Base-by-base conservation (phyloP, 1,284 basidiomycete species). In the Cryptococcus sp. region DNA sequence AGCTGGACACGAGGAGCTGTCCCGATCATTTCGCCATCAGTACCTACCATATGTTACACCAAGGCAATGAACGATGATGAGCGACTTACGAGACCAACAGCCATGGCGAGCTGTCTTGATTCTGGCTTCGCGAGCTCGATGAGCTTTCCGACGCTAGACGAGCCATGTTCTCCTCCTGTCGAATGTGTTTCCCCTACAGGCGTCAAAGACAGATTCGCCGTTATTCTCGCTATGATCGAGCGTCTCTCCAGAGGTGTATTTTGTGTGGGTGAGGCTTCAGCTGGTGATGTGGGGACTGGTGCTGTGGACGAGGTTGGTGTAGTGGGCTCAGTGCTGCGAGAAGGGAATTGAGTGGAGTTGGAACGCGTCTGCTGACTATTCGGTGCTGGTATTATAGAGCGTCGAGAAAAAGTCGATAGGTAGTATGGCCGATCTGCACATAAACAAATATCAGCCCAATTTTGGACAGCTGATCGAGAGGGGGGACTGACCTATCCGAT, bases 41-140 rank as follows among this genome's bases (percentile, higher is more conserved):
- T 47, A 87, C 76, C 1, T 10, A 54, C 38, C 53, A 48, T 13
- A 50, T 23, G 10, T 35, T 20, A 23, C 41, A 17, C 25, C 38
- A 39, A 19, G 15, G 19, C 23, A 10, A n/a, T 49, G 43, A n/a
- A n/a, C 6, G 30, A 35, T 48, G 30, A 35, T 8, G 30, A 35
- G 30, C 13, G 30, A 71, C 81, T 55, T 57, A 81, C 80, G 54
- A 83, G 64, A 81, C 78, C 88, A 53, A 93, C 81, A 8, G 92
- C 92, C 30, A 86, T 82, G 0, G 83, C 67, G 4, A 95, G 81
- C 2, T 88, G 85, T 65, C 85, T 88, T 66, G 81, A 82, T 78
- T 95, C 93, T 0, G 91, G 88, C 64, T 81, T 85, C 0, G 91
- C 91, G 25, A 96, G 84, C 2, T 86, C 78, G 10, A 88, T 66